Evolutionary conservation across 768 basidiomycete species (phyloP).

Genomic region (Hericium alpestre): DNA sequence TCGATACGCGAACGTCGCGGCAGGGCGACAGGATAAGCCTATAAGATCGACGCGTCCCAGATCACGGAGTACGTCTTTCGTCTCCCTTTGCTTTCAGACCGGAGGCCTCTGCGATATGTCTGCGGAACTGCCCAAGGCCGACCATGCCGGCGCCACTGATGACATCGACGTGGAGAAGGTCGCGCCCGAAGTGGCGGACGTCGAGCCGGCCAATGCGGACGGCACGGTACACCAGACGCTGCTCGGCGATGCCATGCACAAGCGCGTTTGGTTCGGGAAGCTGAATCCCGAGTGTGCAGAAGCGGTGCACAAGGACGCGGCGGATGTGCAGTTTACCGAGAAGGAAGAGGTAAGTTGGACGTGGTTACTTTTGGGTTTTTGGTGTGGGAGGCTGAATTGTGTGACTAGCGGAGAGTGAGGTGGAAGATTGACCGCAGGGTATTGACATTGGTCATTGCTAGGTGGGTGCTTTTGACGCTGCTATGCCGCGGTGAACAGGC

Average conservation of each 20-base stretch:
- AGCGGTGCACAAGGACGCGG: constrained; percentile 41
- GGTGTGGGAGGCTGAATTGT: neutral
- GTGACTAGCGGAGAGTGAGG: constrained; percentile 28
- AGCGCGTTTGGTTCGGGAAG: constrained; percentile 19
- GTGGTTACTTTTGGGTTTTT: neutral
- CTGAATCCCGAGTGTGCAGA: constrained; percentile 28
- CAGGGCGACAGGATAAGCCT: too few relatives aligned
- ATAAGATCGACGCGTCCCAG: too few relatives aligned
- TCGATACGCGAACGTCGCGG: too few relatives aligned
- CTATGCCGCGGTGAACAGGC: too few relatives aligned
- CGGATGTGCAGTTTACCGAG: constrained; percentile 34
- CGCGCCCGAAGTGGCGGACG: too few relatives aligned
- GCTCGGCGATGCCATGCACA: constrained; percentile 19
- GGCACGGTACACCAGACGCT: constrained; percentile 34
- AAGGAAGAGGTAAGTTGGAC: constrained; percentile 33
- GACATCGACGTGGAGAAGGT: too few relatives aligned
- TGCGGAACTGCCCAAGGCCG: too few relatives aligned
- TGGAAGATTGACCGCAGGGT: constrained; percentile 43
- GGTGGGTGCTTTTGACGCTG: constrained; percentile 18
- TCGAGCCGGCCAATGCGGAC: constrained; percentile 11
- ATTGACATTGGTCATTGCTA: constrained; percentile 38
- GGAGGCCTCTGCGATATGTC: too few relatives aligned
- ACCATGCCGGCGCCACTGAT: too few relatives aligned
- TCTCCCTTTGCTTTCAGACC: too few relatives aligned
- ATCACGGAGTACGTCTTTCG: too few relatives aligned